phyloP scores from a whole-genome alignment of 2,329 filamentous ascomycete species.

The Xylaria arbuscula region DNA sequence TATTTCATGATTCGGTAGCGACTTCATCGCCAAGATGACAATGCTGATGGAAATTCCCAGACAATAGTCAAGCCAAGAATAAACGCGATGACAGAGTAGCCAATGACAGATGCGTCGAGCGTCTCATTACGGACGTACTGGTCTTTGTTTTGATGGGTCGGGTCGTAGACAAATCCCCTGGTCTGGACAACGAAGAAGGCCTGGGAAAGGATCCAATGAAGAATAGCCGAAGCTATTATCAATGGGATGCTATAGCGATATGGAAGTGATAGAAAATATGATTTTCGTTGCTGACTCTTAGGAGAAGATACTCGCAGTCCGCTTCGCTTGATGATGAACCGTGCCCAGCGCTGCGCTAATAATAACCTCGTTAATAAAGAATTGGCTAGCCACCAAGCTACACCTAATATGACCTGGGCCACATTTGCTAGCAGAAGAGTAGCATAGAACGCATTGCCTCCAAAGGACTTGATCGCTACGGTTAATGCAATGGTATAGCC shows the following conservation, averaged over 20 bases:
- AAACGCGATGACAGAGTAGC: slow-evolving; percentile 1
- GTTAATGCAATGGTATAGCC: slow-evolving; percentile 13
- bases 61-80: neutral
- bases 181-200: slow-evolving; percentile 19
- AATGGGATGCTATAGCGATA: slow-evolving; percentile 16
- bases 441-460: slow-evolving; percentile 12
- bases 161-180: slow-evolving; percentile 10
- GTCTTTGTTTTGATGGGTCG: neutral
- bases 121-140: neutral
- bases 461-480: neutral
- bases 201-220: slow-evolving; percentile 21
- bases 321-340: slow-evolving; percentile 12
- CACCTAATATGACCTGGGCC: slow-evolving; percentile 3
- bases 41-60: slow-evolving; percentile 12
- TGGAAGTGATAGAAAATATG: slow-evolving; percentile 15
- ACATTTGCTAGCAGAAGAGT: slow-evolving; percentile 6
- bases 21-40: slow-evolving; percentile 3
- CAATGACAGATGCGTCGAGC: slow-evolving; percentile 20
- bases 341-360: slow-evolving; percentile 17
- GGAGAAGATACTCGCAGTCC: slow-evolving; percentile 6
- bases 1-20: slow-evolving; percentile 2
- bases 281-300: neutral
- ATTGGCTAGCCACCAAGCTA: slow-evolving; percentile 12
- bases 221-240: slow-evolving; percentile 5
- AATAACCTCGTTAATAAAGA: neutral